phyloP scores from a whole-genome alignment of 2,329 filamentous ascomycete genomes.

The Fusarium anthophilum region DNA sequence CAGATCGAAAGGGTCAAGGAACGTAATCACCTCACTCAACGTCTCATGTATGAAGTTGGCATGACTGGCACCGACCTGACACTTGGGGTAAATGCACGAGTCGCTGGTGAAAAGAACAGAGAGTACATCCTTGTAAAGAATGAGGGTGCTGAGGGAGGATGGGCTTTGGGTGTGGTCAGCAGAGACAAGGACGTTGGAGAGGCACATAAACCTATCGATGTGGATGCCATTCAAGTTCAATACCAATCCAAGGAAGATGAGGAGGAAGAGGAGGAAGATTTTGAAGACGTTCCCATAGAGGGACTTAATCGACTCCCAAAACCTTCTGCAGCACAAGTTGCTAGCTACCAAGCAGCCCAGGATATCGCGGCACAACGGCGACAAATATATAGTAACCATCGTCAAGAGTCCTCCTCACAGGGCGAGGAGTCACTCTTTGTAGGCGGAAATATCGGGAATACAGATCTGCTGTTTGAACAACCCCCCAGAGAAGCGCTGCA shows the following conservation, averaged over 20 bases:
- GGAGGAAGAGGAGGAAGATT: slow-evolving; percentile 79
- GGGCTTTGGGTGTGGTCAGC: slow-evolving; percentile 93
- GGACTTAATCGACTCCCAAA: slow-evolving; percentile 87
- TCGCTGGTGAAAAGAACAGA: slow-evolving; percentile 86
- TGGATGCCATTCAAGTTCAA: slow-evolving; percentile 73
- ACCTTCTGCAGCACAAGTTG: slow-evolving; percentile 29
- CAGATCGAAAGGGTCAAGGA: slow-evolving; percentile 95
- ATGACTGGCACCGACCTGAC: slow-evolving; percentile 83
- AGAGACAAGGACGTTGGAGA: slow-evolving; percentile 82
- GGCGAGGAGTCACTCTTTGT: slow-evolving; percentile 61
- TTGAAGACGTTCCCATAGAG: slow-evolving; percentile 93
- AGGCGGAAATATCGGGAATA: slow-evolving; percentile 44
- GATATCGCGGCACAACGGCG: slow-evolving; percentile 41
- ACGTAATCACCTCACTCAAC: slow-evolving; percentile 92
- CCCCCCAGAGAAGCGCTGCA: slow-evolving; percentile 52
- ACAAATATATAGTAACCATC: slow-evolving; percentile 40
- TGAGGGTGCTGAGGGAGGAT: slow-evolving; percentile 92
- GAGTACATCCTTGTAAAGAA: slow-evolving; percentile 98
- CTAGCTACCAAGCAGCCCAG: slow-evolving; percentile 41
- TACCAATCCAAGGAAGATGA: slow-evolving; percentile 68
- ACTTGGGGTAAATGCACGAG: slow-evolving; percentile 70
- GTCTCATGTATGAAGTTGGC: slow-evolving; percentile 92
- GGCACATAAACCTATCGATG: slow-evolving; percentile 88
- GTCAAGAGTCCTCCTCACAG: slow-evolving; percentile 39
- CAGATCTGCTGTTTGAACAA: slow-evolving; percentile 30